A percentile compares a stretch with the other conserved stretches of the same genome.
Conservation (phyloP, 2,329 filamentous ascomycete species). For the Apiospora rasikravindrae region DNA sequence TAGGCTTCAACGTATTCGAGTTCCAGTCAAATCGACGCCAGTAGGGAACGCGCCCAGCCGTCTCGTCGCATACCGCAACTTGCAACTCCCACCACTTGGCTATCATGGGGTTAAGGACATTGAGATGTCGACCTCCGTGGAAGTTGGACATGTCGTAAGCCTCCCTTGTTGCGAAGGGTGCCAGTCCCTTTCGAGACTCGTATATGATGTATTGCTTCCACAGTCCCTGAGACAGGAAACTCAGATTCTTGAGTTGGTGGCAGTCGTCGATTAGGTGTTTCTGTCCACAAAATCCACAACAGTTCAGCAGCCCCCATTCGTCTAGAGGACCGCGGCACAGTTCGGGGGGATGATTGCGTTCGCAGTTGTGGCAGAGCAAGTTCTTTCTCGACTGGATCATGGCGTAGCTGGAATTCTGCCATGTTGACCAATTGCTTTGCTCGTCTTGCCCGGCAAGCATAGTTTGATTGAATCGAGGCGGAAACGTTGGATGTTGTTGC, state of each 20-base stretch:
- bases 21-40: neutral
- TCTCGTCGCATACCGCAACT: neutral
- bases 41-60: neutral
- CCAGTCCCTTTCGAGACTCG: neutral
- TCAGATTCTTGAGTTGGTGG: neutral
- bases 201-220: constrained; percentile 3
- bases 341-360: neutral
- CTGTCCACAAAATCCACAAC: neutral
- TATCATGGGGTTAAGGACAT: neutral
- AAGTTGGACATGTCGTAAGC: neutral
- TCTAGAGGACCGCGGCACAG: neutral
- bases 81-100: neutral
- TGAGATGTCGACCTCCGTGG: neutral
- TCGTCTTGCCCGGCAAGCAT: neutral
- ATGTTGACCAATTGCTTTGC: too few species aligned
- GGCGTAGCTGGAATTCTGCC: neutral
- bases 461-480: neutral
- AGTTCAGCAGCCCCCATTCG: neutral
- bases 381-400: neutral
- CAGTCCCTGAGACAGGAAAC: neutral
- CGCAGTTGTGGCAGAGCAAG: neutral
- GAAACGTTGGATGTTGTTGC: too few species aligned
- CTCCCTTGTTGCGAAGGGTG: neutral
- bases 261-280: neutral
- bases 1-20: neutral